These are phyloP conservation scores for Raphanus raphanistrum DNA, from an alignment of 345 rosid species.

Conservation along the genomic window DNA sequence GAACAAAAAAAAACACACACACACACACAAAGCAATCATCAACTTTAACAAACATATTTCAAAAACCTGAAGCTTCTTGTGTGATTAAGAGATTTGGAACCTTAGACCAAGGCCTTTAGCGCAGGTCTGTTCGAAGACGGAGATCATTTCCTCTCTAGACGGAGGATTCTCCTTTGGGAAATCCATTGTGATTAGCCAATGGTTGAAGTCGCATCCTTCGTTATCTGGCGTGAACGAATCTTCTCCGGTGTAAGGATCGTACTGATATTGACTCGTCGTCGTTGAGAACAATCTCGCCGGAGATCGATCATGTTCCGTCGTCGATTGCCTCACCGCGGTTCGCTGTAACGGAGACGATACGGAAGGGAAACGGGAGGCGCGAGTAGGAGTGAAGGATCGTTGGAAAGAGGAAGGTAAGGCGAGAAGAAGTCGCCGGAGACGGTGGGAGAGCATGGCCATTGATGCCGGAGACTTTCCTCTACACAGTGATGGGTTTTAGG, in stretches of 20 bases:
- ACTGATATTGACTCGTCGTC: slow-evolving; percentile 31
- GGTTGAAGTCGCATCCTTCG: slow-evolving; percentile 87
- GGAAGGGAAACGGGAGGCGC: background rate
- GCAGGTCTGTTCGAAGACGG: slow-evolving; percentile 71
- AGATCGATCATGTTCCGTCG: slow-evolving; percentile 10
- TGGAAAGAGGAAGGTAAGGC: slow-evolving; percentile 34
- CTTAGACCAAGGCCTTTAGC: slow-evolving; percentile 79
- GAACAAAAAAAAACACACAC: background rate
- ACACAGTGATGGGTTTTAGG: slow-evolving; percentile 11
- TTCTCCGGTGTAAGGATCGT: slow-evolving; percentile 55
- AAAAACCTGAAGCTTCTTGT: background rate
- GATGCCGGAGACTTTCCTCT: background rate
- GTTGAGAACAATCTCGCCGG: slow-evolving; percentile 35
- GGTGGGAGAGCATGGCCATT: slow-evolving; percentile 47
- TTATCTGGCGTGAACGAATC: slow-evolving; percentile 72
- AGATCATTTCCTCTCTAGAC: slow-evolving; percentile 69
- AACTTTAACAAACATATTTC: background rate
- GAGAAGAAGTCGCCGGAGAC: slow-evolving; percentile 55
- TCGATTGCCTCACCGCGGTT: slow-evolving; percentile 23
- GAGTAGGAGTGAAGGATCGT: slow-evolving; percentile 33
- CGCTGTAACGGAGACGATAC: background rate
- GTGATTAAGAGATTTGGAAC: slow-evolving; percentile 26
- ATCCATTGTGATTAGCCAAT: slow-evolving; percentile 82
- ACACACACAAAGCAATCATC: background rate
- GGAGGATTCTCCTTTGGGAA: slow-evolving; percentile 63